Evolutionary conservation across 805 yeast genomes (phyloP), one percentile per base, ranked within the genome.

Genomic region (Nakazawaea anatomiae): DNA sequence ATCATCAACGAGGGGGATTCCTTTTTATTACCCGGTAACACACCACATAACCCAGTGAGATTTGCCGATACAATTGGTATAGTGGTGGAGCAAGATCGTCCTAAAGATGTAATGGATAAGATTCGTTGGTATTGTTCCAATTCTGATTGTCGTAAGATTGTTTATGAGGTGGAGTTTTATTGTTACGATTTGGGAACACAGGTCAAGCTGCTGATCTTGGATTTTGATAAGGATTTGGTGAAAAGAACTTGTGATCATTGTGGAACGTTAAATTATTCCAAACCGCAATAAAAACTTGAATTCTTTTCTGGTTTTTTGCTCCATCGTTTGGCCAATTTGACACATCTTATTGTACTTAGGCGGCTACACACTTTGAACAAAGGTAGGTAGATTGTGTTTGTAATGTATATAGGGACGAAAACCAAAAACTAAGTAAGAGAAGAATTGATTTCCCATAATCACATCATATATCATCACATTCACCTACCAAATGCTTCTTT

Each of bases 71-170:
- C 97, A 0, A 83, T 91, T 14, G 97, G 97, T 0, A 71, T 91
- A 42, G 97, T 91, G 2, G 86, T 91, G 14, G 97, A 91, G 61
- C 97, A 91, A 67, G 96, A 89, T 63, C 75, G 97, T 57, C 96
- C 96, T 0, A 71, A 70, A 46, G 88, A 79, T 1, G 70, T 76
- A 27, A 73, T 78, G 53, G 97, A 91, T 64, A 78, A 79, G 55
- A 71, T 90, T 59, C 75, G 97, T 59, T 91, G 97, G 97, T 91
- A 91, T 63, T 91, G 97, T 60, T 67, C 78, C 25, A 18, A 18
- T 18, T 6, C 72, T 72, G 12, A 18, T 18, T 91, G 97, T 69
- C 69, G 68, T 50, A 77, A 77, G 38, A 70, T 83, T 10, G 84
- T 87, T 1, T 79, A 83, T 61, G 91, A 89, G 64, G 74, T 71